phyloP scores from a whole-genome alignment of 495 filamentous ascomycete species.

The Bathelium albidoporum region DNA sequence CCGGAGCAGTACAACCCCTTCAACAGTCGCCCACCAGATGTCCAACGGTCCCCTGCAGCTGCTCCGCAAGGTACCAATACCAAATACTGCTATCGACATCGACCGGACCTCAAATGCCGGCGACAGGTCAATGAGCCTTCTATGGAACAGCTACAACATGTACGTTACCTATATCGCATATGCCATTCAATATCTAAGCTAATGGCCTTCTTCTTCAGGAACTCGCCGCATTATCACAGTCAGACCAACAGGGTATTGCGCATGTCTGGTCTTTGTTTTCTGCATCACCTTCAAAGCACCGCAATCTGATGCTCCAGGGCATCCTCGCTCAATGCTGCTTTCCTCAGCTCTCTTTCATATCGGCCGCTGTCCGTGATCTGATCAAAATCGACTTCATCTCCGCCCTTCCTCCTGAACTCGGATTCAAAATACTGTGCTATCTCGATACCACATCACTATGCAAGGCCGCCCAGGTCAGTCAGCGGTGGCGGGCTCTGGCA shows the following conservation, averaged over 20 bases:
- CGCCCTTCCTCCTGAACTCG: conserved; percentile 79
- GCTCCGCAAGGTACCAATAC: conserved; percentile 54
- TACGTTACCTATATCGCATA: conserved; percentile 32
- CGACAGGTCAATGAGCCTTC: conserved; percentile 87
- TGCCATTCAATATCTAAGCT: conserved; percentile 1
- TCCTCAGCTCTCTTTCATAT: conserved; percentile 87
- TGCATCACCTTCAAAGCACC: conserved; percentile 83
- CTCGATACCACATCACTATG: conserved; percentile 94
- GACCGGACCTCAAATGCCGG: conserved; percentile 87
- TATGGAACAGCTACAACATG: conserved; percentile 86
- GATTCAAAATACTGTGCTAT: conserved; percentile 85
- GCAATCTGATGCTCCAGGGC: conserved; percentile 89
- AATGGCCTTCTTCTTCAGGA: conserved; percentile 43
- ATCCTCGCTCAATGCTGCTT: conserved; percentile 95
- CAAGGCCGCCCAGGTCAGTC: conserved; percentile 91
- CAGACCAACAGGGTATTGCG: conserved; percentile 85
- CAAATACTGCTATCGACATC: conserved; percentile 91
- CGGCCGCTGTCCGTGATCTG: conserved; percentile 73
- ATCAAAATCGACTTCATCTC: conserved; percentile 92
- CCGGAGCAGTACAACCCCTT: conserved; percentile 66
- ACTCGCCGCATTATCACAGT: conserved; percentile 66
- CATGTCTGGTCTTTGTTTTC: conserved; percentile 98
- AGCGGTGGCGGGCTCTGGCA: conserved; percentile 72
- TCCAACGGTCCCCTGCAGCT: neutral
- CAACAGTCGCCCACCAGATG: neutral